Evolutionary conservation across 2,329 filamentous ascomycete species (phyloP).

Genomic region (Aspergillus sp.): DNA sequence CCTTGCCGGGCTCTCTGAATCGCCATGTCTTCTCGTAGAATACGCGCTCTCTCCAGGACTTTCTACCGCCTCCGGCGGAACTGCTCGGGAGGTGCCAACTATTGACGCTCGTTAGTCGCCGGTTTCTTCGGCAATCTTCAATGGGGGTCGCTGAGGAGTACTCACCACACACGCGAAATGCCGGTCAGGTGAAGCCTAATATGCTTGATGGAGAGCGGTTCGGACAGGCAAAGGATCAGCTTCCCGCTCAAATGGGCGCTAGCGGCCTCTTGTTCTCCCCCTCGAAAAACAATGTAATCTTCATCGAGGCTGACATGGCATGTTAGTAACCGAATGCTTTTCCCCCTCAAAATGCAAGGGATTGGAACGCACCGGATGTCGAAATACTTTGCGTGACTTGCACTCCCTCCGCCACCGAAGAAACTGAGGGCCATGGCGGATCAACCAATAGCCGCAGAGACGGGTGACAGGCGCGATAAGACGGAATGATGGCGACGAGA

Average conservation of each 20-base stretch:
- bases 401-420: slow-evolving; percentile 40
- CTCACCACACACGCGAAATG: slow-evolving; percentile 66
- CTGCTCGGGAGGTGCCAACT: slow-evolving; percentile 38
- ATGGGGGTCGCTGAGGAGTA: slow-evolving; percentile 14
- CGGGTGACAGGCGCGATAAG: slow-evolving; percentile 15
- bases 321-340: not conserved
- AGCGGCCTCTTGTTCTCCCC: slow-evolving; percentile 70
- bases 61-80: slow-evolving; percentile 35
- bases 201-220: slow-evolving; percentile 68
- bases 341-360: slow-evolving; percentile 6
- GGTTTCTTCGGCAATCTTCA: not conserved
- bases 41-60: slow-evolving; percentile 40
- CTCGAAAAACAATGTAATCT: slow-evolving; percentile 76
- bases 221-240: slow-evolving; percentile 69
- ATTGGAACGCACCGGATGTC: slow-evolving; percentile 43
- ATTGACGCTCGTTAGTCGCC: slow-evolving; percentile 1
- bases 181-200: slow-evolving; percentile 70
- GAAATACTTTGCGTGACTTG: slow-evolving; percentile 48
- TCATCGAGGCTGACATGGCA: slow-evolving; percentile 62
- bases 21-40: slow-evolving; percentile 71
- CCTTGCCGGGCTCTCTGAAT: slow-evolving; percentile 56
- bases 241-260: slow-evolving; percentile 72
- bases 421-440: slow-evolving; percentile 45
- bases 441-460: slow-evolving; percentile 18
- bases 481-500: not conserved